Percentiles rank a stretch among this genome's conserved stretches.
Conservation (phyloP, 345 rosid species). For the Carallia brachiata region DNA sequence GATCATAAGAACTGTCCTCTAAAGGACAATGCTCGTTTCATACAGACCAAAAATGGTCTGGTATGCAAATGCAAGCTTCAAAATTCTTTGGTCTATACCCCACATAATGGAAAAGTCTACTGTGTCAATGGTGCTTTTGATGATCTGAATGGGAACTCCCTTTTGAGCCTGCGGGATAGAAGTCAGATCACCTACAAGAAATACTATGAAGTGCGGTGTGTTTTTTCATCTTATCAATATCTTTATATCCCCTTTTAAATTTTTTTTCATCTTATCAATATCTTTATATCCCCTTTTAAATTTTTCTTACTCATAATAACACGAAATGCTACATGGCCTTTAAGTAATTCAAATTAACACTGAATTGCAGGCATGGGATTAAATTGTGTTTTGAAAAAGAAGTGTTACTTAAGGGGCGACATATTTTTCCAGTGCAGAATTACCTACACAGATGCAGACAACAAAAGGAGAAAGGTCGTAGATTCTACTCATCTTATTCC, state of each 20-base stretch:
- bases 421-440: conserved; percentile 57
- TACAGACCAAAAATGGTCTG: conserved; percentile 50
- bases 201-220: conserved; percentile 51
- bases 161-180: conserved; percentile 43
- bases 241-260: not conserved
- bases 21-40: conserved; percentile 21
- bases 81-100: conserved; percentile 69
- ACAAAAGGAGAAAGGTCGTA: conserved; percentile 55
- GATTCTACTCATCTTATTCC: not conserved
- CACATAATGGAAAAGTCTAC: conserved; percentile 64
- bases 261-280: not conserved
- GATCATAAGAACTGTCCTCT: conserved; percentile 32
- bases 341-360: conserved; percentile 2
- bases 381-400: conserved; percentile 35
- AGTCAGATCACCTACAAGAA: conserved; percentile 43
- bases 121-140: conserved; percentile 46
- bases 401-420: conserved; percentile 52
- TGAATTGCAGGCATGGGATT: conserved; percentile 54
- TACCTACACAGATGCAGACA: conserved; percentile 37
- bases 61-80: conserved; percentile 48
- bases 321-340: not conserved
- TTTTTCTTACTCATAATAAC: conserved; percentile 1
- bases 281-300: not conserved
- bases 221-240: not conserved
- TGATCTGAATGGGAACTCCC: conserved; percentile 52